A percentile compares a stretch with the other conserved stretches of the same genome.
phyloP scores from a whole-genome alignment of 2,329 filamentous ascomycete genomes.

The Aspergillus candidus region DNA sequence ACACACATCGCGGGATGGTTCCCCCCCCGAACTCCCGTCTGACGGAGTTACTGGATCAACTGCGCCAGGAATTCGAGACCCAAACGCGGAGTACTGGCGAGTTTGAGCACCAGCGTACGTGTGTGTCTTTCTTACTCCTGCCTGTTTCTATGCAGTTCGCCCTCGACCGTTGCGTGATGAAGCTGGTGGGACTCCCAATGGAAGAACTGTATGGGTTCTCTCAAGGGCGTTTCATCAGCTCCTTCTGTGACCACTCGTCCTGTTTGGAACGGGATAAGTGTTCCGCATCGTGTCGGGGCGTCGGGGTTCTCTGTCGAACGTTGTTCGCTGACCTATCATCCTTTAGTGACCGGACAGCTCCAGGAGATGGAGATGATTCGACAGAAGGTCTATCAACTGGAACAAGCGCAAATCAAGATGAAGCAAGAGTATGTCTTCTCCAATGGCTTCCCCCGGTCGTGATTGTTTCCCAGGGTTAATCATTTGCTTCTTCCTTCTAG shows the following conservation, averaged over 20 bases:
- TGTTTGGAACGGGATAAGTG: no score
- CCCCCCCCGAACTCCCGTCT: slow-evolving; percentile 66
- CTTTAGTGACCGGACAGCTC: slow-evolving; percentile 76
- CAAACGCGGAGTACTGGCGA: slow-evolving; percentile 75
- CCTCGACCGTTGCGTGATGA: background rate
- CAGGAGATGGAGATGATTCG: slow-evolving; percentile 93
- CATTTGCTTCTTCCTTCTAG: slow-evolving; percentile 42
- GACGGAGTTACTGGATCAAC: slow-evolving; percentile 84
- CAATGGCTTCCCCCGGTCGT: slow-evolving; percentile 1
- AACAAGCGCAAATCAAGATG: slow-evolving; percentile 79
- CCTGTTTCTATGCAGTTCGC: background rate
- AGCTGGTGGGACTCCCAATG: no score
- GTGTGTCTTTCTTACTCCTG: slow-evolving; percentile 5
- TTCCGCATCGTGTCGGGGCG: no score
- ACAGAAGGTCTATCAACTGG: slow-evolving; percentile 87
- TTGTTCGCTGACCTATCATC: slow-evolving; percentile 9
- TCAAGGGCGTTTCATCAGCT: no score
- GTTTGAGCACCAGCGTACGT: slow-evolving; percentile 91
- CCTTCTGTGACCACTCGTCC: no score
- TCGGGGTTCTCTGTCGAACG: background rate
- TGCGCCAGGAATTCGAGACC: slow-evolving; percentile 84
- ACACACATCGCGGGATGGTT: slow-evolving; percentile 75
- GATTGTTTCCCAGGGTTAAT: slow-evolving; percentile 13
- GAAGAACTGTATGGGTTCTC: no score
- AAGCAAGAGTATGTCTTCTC: slow-evolving; percentile 69